These are phyloP conservation scores for Thielaviopsis populi DNA, from an alignment of 2,329 filamentous ascomycete genomes.

Conservation along the genomic window DNA sequence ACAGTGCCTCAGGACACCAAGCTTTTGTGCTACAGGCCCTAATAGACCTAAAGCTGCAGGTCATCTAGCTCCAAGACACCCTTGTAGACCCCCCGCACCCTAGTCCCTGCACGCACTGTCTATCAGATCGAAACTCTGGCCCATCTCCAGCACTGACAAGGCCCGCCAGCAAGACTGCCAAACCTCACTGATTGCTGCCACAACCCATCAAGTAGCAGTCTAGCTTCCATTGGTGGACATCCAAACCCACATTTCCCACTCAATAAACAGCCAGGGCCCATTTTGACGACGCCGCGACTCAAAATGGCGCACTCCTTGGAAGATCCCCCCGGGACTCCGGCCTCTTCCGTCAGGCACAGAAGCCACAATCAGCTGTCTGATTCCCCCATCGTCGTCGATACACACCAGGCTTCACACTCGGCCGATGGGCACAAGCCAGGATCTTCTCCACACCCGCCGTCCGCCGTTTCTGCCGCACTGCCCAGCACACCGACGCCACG, in stretches of 20 bases:
- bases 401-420: neutral
- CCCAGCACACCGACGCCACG: neutral
- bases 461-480: neutral
- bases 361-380: neutral
- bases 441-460: neutral
- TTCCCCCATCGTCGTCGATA: neutral
- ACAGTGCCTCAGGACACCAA: no score
- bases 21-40: neutral
- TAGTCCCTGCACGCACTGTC: neutral
- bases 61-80: neutral
- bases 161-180: neutral
- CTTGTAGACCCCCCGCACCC: neutral
- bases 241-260: neutral
- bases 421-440: neutral
- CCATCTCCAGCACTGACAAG: constrained; percentile 5
- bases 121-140: constrained; percentile 8
- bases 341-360: neutral
- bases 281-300: neutral
- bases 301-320: neutral
- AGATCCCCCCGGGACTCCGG: neutral
- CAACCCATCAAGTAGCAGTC: neutral
- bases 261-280: neutral
- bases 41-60: neutral
- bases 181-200: neutral
- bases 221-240: neutral